Evolutionary conservation across 208 protist species (phyloP), one percentile per base, ranked within the genome.

Genomic region (Trypanosoma platydactyli): DNA sequence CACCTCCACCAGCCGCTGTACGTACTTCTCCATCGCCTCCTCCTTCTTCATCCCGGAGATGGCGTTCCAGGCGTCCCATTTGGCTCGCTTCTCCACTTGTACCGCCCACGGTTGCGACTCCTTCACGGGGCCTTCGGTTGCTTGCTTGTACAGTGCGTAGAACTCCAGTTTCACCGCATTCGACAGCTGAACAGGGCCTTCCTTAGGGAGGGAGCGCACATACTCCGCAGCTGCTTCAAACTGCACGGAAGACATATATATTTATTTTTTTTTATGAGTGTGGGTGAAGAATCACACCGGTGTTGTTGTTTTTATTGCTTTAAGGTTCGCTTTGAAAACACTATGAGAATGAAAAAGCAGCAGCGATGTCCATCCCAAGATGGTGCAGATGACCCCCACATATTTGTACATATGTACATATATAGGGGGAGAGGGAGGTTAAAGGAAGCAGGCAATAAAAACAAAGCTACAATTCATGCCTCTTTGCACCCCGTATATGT

Each of bases 61-160:
- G 27, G 45, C 70, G 49, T 91, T 88, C 94, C 96, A 98, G 16
- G 94, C 95, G 66, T 98, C 89, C 86, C 91, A 98, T 83, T 99
- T 99, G 70, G 94, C 93, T 56, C 91, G 86, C 12, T 88, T 87
- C 82, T 95, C 90, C 33, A 97, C 22, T 64, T 97, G 83, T n/a
- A 97, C 88, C 7, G 89, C 87, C 85, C 89, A 97, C 58, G 94
- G 94, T 79, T 92, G 94, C 22, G 67, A 57, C 41, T 89, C 92
- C 66, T 82, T 84, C 59, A 95, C 89, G 50, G 98, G 90, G 7
- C 98, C 98, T 68, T 95, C 94, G 38, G 92, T 98, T 40, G 89
- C 97, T 83, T 99, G 98, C 87, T 99, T 99, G 89, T 84, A 99
- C 16, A 98, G 73, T n/a, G 74, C 87, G 80, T 99, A 99, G 63